A percentile compares a stretch with the other conserved stretches of the same genome.
These are phyloP conservation scores for Sordariomycetes sp. DNA, from an alignment of 2,329 filamentous ascomycete species.

Conservation along the genomic window DNA sequence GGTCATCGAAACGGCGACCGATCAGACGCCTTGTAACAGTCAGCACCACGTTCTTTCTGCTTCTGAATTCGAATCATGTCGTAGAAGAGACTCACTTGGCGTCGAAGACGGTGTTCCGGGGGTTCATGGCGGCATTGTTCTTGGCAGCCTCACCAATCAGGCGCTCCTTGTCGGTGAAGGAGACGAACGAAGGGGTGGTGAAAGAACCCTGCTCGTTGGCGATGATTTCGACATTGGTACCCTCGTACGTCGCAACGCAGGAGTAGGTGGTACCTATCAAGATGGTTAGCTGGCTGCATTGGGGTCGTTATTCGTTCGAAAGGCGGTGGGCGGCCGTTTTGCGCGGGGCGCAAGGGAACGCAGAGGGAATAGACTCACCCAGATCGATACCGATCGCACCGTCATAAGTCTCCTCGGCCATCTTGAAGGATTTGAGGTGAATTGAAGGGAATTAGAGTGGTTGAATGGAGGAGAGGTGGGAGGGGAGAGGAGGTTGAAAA, in stretches of 20 bases:
- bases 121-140: constrained; percentile 99
- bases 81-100: constrained; percentile 66
- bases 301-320: neutral
- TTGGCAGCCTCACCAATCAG: constrained; percentile 99
- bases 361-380: constrained; percentile 51
- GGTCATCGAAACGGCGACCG: constrained; percentile 89
- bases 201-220: constrained; percentile 99
- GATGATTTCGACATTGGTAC: constrained; percentile 99
- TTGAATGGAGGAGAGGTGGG: constrained; percentile 5
- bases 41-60: constrained; percentile 3
- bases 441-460: constrained; percentile 7
- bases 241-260: constrained; percentile 98
- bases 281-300: constrained; percentile 9
- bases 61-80: neutral
- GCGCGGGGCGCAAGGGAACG: neutral
- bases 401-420: constrained; percentile 98
- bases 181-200: constrained; percentile 98
- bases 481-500: constrained; percentile 13
- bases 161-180: constrained; percentile 97
- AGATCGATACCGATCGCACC: constrained; percentile 99
- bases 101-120: constrained; percentile 95
- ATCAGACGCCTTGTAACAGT: constrained; percentile 73
- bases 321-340: neutral
- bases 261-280: constrained; percentile 92
- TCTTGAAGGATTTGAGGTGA: constrained; percentile 36